Percentiles rank a stretch among this genome's conserved stretches.
Conservation (phyloP, 768 basidiomycete species). For the Daedaleopsis sinensis region DNA sequence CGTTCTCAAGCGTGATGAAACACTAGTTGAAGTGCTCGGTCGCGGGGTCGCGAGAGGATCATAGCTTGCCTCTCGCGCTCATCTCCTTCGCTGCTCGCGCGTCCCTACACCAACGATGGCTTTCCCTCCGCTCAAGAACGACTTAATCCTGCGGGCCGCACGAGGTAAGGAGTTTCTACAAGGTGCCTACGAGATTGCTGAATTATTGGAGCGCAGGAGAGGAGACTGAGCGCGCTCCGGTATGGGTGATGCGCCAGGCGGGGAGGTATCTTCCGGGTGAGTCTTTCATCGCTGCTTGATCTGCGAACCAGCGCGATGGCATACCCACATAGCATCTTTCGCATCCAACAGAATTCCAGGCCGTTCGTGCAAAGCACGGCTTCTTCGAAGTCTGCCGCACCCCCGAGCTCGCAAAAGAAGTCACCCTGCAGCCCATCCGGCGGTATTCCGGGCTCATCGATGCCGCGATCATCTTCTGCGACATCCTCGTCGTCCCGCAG, state of each 20-base stretch:
- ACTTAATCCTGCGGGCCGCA: constrained; percentile 88
- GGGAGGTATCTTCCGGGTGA: constrained; percentile 93
- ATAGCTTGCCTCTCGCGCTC: not conserved
- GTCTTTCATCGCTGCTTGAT: constrained; percentile 17
- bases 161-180: constrained; percentile 50
- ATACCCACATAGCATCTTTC: not conserved
- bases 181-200: not conserved
- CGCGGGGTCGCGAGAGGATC: not conserved
- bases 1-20: constrained; percentile 5
- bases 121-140: constrained; percentile 83
- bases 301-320: too few relatives aligned
- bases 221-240: constrained; percentile 88
- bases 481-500: constrained; percentile 97
- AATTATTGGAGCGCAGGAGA: constrained; percentile 53
- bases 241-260: constrained; percentile 98
- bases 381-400: constrained; percentile 97
- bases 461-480: constrained; percentile 97
- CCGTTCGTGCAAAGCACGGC: constrained; percentile 81
- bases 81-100: not conserved
- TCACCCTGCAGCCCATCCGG: constrained; percentile 93
- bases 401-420: constrained; percentile 83
- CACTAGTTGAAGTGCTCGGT: not conserved
- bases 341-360: constrained; percentile 73
- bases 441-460: constrained; percentile 87
- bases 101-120: constrained; percentile 35